Evolutionary conservation across 805 yeast species (phyloP).

Genomic region (Torulaspora franciscae): DNA sequence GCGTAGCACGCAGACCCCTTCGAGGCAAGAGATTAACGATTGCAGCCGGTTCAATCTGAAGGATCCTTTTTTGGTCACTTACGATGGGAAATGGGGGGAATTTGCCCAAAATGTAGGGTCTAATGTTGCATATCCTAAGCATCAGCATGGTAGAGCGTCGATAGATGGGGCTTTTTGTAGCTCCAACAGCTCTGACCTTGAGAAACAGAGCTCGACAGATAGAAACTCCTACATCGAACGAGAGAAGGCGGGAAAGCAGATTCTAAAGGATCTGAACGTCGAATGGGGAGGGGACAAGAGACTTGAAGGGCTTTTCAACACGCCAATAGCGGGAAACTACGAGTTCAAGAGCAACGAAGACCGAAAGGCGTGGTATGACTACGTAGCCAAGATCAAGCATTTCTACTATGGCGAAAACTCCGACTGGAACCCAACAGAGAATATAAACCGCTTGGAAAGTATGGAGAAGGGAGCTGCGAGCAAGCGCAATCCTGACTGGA

Average conservation of each 20-base stretch:
- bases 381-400: slow-evolving; percentile 28
- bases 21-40: slow-evolving; percentile 12
- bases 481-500: slow-evolving; percentile 17
- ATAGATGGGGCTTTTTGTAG: slow-evolving; percentile 5
- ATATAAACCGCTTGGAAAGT: slow-evolving; percentile 6
- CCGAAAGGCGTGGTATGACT: slow-evolving; percentile 30
- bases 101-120: slow-evolving; percentile 40
- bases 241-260: slow-evolving; percentile 18
- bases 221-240: slow-evolving; percentile 10
- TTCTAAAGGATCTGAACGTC: slow-evolving; percentile 42
- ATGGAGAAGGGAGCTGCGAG: not conserved
- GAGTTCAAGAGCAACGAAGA: slow-evolving; percentile 31
- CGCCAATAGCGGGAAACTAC: slow-evolving; percentile 25
- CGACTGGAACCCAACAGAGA: slow-evolving; percentile 9
- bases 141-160: slow-evolving; percentile 7
- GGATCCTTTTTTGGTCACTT: slow-evolving; percentile 37
- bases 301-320: slow-evolving; percentile 46
- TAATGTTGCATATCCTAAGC: slow-evolving; percentile 25
- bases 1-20: slow-evolving; percentile 26
- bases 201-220: slow-evolving; percentile 5
- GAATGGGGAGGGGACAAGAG: slow-evolving; percentile 72
- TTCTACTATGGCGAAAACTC: slow-evolving; percentile 21
- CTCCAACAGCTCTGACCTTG: slow-evolving; percentile 7
- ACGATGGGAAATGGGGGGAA: slow-evolving; percentile 47
- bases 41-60: slow-evolving; percentile 13